Percentiles rank a stretch among this genome's conserved stretches.
phyloP scores from a whole-genome alignment of 1,139 yeast genomes.

The Yamadazyma spencermartinsiae region DNA sequence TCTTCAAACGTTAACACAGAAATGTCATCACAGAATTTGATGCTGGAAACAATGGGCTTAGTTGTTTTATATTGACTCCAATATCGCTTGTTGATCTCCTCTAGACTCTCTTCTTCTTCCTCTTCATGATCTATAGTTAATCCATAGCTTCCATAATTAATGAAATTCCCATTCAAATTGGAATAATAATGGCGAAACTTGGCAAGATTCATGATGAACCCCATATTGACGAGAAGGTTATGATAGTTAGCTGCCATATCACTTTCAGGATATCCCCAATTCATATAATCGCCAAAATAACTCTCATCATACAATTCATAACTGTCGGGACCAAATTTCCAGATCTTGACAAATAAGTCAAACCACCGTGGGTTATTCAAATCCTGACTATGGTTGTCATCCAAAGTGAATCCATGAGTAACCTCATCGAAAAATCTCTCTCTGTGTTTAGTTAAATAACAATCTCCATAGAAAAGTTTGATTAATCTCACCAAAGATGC shows the following conservation, averaged over 20 bases:
- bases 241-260: not conserved
- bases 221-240: constrained; percentile 2
- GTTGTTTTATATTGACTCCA: not conserved
- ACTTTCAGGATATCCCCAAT: not conserved
- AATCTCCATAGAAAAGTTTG: not conserved
- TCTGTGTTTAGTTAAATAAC: not conserved
- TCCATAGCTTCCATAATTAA: not conserved
- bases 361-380: constrained; percentile 12
- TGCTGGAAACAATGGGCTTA: too few species aligned
- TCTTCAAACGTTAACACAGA: not conserved
- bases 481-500: not conserved
- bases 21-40: not conserved
- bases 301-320: constrained; percentile 10
- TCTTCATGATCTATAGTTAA: not conserved
- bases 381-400: not conserved
- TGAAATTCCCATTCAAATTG: not conserved
- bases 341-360: constrained; percentile 9
- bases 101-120: constrained; percentile 1
- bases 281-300: constrained; percentile 5
- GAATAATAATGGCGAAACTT: constrained; percentile 9
- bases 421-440: constrained; percentile 7
- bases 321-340: constrained; percentile 14
- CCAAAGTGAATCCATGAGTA: not conserved
- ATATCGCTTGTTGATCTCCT: not conserved
- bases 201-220: constrained; percentile 12